These are phyloP conservation scores for Fusarium domesticum DNA, from an alignment of 2,329 filamentous ascomycete genomes.

Conservation along the genomic window DNA sequence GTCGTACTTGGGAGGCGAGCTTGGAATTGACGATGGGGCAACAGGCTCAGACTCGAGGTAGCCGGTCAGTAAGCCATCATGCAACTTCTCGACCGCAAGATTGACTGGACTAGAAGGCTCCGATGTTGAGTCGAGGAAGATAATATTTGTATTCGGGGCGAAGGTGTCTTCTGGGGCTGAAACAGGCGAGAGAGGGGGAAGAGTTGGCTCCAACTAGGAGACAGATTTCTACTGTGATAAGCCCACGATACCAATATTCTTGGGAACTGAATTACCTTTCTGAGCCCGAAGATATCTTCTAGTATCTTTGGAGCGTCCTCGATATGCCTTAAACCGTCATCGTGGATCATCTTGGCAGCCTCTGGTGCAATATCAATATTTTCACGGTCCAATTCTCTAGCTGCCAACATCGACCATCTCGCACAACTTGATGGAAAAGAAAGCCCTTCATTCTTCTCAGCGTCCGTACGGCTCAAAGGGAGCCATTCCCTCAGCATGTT, in stretches of 20 bases:
- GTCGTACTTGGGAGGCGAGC: slow-evolving; percentile 10
- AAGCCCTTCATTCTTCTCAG: slow-evolving; percentile 29
- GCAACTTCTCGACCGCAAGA: slow-evolving; percentile 1
- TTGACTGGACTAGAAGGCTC: slow-evolving; percentile 30
- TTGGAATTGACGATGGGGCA: slow-evolving; percentile 9
- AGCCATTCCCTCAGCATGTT: slow-evolving; percentile 30
- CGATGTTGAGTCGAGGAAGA: slow-evolving; percentile 30
- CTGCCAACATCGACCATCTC: slow-evolving; percentile 24
- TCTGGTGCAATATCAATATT: slow-evolving; percentile 3
- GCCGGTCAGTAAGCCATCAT: slow-evolving; percentile 6
- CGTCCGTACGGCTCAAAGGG: slow-evolving; percentile 25
- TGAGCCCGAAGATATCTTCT: neutral
- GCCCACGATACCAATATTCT: neutral
- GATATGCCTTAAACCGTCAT: neutral
- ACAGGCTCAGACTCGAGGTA: slow-evolving; percentile 22
- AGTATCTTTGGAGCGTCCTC: neutral
- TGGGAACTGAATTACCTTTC: neutral
- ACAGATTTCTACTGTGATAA: neutral
- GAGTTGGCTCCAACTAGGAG: slow-evolving; percentile 18
- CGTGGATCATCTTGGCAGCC: neutral
- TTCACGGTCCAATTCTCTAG: slow-evolving; percentile 29
- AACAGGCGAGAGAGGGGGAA: slow-evolving; percentile 30
- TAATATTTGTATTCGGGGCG: slow-evolving; percentile 17
- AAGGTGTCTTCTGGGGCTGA: slow-evolving; percentile 17
- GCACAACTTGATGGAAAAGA: slow-evolving; percentile 21